Evolutionary conservation across 192 early-diverging fungal species (phyloP), one percentile per base, ranked within the genome.

Genomic region (Linnemannia elongata): DNA sequence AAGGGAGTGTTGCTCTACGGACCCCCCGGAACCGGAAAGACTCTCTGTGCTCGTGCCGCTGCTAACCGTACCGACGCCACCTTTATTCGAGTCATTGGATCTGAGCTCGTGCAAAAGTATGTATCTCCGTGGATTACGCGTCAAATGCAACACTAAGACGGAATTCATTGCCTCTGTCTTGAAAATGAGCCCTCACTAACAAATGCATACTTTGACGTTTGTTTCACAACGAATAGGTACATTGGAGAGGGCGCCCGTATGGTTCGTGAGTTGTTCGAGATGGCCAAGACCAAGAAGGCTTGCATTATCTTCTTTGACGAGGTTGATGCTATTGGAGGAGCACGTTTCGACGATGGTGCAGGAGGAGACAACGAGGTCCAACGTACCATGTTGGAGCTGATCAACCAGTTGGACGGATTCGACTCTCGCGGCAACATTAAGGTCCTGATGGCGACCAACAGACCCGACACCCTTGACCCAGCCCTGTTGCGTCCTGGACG

Each of bases 301-400:
- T 99, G 99, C 88, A 99, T 99, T 82, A 99, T 99, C 82, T 99
- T 99, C 89, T 99, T 99, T 92, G 99, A 99, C 86, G 99, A 99
- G 91, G 94, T 99, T 30, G 99, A 99, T 85, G 99, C 99, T 49
- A 98, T 99, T 87, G 99, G 99, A 83, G 89, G 98, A 77, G 97
- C 99, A 24, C 96, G 99, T 82, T 97, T 96, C 80, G 98, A 99
- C 88, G 99, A 99, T 89, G 99, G 99, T 60, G 95, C 98, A 68
- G 99, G 99, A 83, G 98, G 98, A 63, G 99, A 99, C 90, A 99
- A 99, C 84, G 99, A 99, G 89, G 99, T 99, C 27, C 99, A 99
- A 88, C 94, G 99, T 81, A 99, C 99, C 18, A 99, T 99, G 99
- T 91, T 99, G 85, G 99, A 99, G 92, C 90, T 99, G 69, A 99